A percentile compares a stretch with the other conserved stretches of the same genome.
These are phyloP conservation scores for Tetracentron sinense DNA, from an alignment of 164 flowering plant genomes.

Conservation along the genomic window DNA sequence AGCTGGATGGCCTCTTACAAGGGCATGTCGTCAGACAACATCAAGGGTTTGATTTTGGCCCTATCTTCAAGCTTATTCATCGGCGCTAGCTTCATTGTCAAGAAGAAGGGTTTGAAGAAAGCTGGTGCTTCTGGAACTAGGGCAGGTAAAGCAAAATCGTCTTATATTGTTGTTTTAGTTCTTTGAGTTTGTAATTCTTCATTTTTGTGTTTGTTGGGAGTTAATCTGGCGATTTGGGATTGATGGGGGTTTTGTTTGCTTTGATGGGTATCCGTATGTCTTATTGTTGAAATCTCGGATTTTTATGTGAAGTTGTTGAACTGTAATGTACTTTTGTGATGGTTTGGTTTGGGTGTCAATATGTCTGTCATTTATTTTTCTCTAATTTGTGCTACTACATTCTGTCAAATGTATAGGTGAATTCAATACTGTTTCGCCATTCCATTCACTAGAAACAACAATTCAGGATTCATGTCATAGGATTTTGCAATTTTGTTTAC, in stretches of 20 bases:
- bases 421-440: no score
- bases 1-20: conserved; percentile 45
- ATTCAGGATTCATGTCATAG: no score
- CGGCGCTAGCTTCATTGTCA: conserved; percentile 78
- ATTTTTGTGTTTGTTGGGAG: neutral
- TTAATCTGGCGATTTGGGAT: neutral
- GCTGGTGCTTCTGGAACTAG: conserved; percentile 71
- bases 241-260: neutral
- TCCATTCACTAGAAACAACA: no score
- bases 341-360: neutral
- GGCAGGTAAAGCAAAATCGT: conserved; percentile 41
- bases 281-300: neutral
- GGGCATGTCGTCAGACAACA: conserved; percentile 76
- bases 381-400: neutral
- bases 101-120: conserved; percentile 78
- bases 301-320: neutral
- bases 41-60: conserved; percentile 68
- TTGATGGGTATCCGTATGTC: neutral
- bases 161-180: neutral
- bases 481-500: no score
- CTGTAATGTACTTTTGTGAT: neutral
- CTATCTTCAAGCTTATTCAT: conserved; percentile 68
- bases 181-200: neutral
- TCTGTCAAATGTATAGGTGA: neutral
- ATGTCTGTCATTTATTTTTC: neutral